Evolutionary conservation across 1,139 yeast genomes (phyloP), one percentile per base, ranked within the genome.

Genomic region (Candida tetrigidarum): DNA sequence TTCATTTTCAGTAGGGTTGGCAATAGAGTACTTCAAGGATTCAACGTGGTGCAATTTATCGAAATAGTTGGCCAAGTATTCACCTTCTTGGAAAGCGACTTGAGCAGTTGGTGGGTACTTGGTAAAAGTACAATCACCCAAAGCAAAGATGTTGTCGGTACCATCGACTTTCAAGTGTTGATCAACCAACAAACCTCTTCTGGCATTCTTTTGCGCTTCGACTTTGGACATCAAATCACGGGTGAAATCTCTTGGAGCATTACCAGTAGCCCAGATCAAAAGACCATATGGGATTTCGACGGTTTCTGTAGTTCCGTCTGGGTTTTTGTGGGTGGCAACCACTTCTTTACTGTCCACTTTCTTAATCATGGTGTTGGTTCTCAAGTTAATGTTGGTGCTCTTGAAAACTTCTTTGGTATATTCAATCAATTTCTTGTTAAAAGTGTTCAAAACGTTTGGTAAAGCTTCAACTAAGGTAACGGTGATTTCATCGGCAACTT

Each of bases 221-320:
- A 92, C 72, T 68, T 81, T 79, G 45, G 77, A 60, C 67, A 86
- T 83, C 62, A 92, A 74, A 58, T 81, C 81, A 51, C 82, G 77
- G 48, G 87, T 79, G 50, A 92, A 80, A 41, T 82, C 83, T 69
- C 97, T 84, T 52, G 92, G 92, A 50, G 95, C 93, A 67, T 90
- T 91, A 71, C 98, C 98, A 43, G 97, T 92, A 49, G 97, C 97
- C 98, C 98, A 92, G 54, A 92, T 93, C 57, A 92, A 78, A 61
- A 89, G 74, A 61, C 98, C 97, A 65, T 91, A 66, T 36, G 97
- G 97, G 59, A 91, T 74, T 54, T 81, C 85, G 40, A 79, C 69
- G 45, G 73, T 68, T 55, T 78, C 76, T 55, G 80, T 73, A 34
- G 78, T 55, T 12, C 57, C 57, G 43, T 53, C 57, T 4, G 46